Evolutionary conservation across 2,329 filamentous ascomycete genomes (phyloP).

Genomic region (Grosmannia clavigera): DNA sequence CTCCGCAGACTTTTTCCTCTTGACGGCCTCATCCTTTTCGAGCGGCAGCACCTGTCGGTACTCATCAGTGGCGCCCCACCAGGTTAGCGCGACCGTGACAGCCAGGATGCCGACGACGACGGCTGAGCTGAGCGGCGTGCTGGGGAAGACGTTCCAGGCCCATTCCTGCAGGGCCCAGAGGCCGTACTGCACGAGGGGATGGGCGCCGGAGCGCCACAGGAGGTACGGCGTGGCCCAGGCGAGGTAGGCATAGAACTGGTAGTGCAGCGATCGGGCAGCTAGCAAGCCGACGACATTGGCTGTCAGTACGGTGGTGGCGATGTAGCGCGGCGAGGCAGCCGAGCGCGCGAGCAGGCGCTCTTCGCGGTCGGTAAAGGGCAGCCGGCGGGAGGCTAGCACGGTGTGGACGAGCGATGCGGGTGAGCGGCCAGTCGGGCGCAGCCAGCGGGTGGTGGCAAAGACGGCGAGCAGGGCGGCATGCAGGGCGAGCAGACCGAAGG

Average conservation of each 20-base stretch:
- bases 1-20: conserved; percentile 1
- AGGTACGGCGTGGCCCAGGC: conserved; percentile 82
- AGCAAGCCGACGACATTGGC: conserved; percentile 70
- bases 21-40: conserved; percentile 11
- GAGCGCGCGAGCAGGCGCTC: conserved; percentile 45
- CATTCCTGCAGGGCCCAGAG: conserved; percentile 75
- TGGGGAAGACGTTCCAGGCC: conserved; percentile 93
- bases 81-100: conserved; percentile 50
- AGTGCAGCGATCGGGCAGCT: conserved; percentile 80
- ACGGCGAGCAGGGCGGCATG: conserved; percentile 54
- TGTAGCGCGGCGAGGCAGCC: conserved; percentile 56
- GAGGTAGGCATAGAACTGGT: conserved; percentile 89
- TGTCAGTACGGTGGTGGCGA: conserved; percentile 64
- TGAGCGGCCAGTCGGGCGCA: conserved; percentile 51
- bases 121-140: conserved; percentile 42
- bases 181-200: conserved; percentile 52
- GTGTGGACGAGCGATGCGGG: conserved; percentile 34
- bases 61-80: conserved; percentile 41
- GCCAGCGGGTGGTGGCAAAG: conserved; percentile 60
- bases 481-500: conserved; percentile 49
- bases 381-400: conserved; percentile 11
- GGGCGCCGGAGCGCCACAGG: conserved; percentile 64
- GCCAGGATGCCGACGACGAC: conserved; percentile 61
- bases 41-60: conserved; percentile 15
- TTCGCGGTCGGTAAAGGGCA: conserved; percentile 27